Percentiles rank a stretch among this genome's conserved stretches.
Conservation (phyloP, 2,329 filamentous ascomycete genomes). For the Diatrype stigma region DNA sequence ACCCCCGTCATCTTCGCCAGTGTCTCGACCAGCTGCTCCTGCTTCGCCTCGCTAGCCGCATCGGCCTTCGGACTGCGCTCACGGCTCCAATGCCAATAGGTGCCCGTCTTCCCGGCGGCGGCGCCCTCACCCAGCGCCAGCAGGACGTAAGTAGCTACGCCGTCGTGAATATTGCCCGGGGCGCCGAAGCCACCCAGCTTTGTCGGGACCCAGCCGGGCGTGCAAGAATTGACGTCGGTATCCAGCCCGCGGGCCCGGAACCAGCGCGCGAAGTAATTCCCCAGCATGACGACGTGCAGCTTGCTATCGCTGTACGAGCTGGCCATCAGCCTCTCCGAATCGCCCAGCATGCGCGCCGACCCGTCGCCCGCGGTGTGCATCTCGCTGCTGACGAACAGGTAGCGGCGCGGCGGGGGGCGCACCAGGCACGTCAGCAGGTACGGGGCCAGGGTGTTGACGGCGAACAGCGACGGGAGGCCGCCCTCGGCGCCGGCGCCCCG, state of each 20-base stretch:
- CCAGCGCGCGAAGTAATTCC: conserved; percentile 47
- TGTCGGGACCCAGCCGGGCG: conserved; percentile 52
- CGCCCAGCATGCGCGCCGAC: conserved; percentile 32
- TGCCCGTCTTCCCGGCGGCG: conserved; percentile 26
- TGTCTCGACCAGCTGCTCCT: conserved; percentile 38
- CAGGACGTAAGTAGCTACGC: conserved; percentile 43
- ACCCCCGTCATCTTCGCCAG: conserved; percentile 23
- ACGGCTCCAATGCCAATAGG: conserved; percentile 35
- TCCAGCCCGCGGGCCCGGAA: conserved; percentile 27
- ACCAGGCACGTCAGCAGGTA: conserved; percentile 52
- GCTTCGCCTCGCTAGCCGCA: conserved; percentile 33
- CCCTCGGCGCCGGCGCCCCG: conserved; percentile 26
- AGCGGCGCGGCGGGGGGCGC: conserved; percentile 38
- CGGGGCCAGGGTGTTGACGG: conserved; percentile 54
- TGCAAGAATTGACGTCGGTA: conserved; percentile 42
- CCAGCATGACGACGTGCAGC: conserved; percentile 51
- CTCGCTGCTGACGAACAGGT: conserved; percentile 49
- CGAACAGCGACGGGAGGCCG: conserved; percentile 43
- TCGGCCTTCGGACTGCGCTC: conserved; percentile 22
- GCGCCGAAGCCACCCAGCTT: conserved; percentile 50
- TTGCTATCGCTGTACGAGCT: conserved; percentile 50
- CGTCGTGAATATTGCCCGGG: conserved; percentile 41
- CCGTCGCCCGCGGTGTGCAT: conserved; percentile 46
- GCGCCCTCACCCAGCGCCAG: conserved; percentile 37
- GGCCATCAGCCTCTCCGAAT: conserved; percentile 31